phyloP scores from a whole-genome alignment of 257 asterid genomes.

The Ilex aquifolium region DNA sequence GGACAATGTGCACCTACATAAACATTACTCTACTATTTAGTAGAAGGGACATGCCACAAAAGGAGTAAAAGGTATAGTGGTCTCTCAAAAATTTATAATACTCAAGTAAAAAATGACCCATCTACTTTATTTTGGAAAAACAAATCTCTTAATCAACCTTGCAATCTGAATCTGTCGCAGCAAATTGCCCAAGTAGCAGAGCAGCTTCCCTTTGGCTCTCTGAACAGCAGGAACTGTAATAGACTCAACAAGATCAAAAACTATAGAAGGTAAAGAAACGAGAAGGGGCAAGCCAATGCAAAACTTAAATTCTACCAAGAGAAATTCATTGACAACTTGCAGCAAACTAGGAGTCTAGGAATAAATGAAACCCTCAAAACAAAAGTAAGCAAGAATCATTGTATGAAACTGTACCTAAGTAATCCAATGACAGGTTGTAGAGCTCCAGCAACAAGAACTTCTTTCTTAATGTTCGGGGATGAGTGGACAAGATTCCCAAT shows the following conservation, averaged over 20 bases:
- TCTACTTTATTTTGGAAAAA: not conserved
- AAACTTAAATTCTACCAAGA: not conserved
- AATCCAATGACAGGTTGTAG: slow-evolving; percentile 95
- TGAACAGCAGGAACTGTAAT: slow-evolving; percentile 82
- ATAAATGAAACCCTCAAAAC: too few species aligned
- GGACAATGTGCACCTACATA: slow-evolving; percentile 88
- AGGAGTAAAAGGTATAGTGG: not conserved
- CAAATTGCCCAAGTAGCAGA: slow-evolving; percentile 96
- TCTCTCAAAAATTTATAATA: not conserved
- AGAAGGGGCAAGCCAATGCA: not conserved
- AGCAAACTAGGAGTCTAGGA: not conserved
- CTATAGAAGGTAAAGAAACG: not conserved
- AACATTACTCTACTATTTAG: slow-evolving; percentile 8
- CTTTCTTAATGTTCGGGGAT: slow-evolving; percentile 93
- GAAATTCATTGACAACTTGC: not conserved
- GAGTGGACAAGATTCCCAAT: slow-evolving; percentile 98
- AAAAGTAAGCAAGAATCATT: not conserved
- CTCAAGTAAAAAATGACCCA: not conserved
- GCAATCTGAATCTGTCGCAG: slow-evolving; percentile 98
- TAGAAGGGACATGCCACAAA: not conserved
- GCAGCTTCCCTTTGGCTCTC: slow-evolving; percentile 99
- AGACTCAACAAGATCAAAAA: not conserved
- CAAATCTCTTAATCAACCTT: slow-evolving; percentile 54
- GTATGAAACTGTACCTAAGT: slow-evolving; percentile 55
- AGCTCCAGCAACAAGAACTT: slow-evolving; percentile 96